These are phyloP conservation scores for Suillus plorans DNA, from an alignment of 768 basidiomycete species.

Conservation along the genomic window DNA sequence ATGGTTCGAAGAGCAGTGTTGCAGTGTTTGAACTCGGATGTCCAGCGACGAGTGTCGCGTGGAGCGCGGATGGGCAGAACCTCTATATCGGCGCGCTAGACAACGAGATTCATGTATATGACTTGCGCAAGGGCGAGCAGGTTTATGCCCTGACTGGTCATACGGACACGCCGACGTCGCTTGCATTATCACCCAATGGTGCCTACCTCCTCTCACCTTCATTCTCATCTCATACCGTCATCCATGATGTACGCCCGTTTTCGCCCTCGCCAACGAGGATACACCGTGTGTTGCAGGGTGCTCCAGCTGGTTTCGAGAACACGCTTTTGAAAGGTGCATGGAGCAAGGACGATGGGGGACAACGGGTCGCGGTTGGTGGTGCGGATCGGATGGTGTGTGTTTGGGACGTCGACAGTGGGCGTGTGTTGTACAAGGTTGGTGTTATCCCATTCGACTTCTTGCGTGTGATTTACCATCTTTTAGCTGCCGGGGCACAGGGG, in stretches of 20 bases:
- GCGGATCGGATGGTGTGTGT: slow-evolving; percentile 86
- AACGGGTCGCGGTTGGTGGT: slow-evolving; percentile 83
- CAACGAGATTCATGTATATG: slow-evolving; percentile 94
- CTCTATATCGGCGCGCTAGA: slow-evolving; percentile 93
- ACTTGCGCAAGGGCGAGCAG: slow-evolving; percentile 81
- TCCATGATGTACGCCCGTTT: slow-evolving; percentile 94
- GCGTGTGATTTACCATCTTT: neutral
- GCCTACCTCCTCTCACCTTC: slow-evolving; percentile 87
- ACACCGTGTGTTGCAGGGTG: slow-evolving; percentile 77
- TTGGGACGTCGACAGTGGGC: slow-evolving; percentile 82
- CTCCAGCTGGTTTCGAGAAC: slow-evolving; percentile 94
- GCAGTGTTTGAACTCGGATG: slow-evolving; percentile 83
- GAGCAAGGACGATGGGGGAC: slow-evolving; percentile 83
- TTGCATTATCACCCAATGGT: slow-evolving; percentile 89
- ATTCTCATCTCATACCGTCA: slow-evolving; percentile 83
- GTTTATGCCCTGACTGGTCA: slow-evolving; percentile 83
- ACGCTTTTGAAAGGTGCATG: slow-evolving; percentile 82
- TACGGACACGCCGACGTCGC: slow-evolving; percentile 89
- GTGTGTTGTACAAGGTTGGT: slow-evolving; percentile 74
- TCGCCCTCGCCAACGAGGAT: slow-evolving; percentile 79
- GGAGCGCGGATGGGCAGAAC: slow-evolving; percentile 87
- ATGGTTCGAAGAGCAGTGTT: slow-evolving; percentile 68
- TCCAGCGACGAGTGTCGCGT: slow-evolving; percentile 89
- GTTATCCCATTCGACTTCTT: slow-evolving; percentile 5
- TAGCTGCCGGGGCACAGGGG: slow-evolving; percentile 96